A percentile compares a stretch with the other conserved stretches of the same genome.
Conservation (phyloP, 2,329 filamentous ascomycete genomes). For the Penicillium expansum region DNA sequence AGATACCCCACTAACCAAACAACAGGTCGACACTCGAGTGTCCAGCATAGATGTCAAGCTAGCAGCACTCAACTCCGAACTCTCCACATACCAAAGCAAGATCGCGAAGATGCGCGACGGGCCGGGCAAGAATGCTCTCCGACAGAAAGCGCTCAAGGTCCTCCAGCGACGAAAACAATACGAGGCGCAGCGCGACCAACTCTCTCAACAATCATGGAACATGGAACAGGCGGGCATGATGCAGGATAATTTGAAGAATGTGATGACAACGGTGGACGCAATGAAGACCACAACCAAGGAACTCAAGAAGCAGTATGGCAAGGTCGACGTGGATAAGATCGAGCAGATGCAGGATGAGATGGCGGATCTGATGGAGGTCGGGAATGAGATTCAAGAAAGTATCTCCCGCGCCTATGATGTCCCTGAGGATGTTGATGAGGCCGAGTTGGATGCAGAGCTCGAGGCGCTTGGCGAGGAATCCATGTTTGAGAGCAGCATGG, state of each 20-base stretch:
- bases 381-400: slow-evolving; percentile 97
- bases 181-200: slow-evolving; percentile 89
- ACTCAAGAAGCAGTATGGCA: slow-evolving; percentile 89
- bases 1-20: slow-evolving; percentile 10
- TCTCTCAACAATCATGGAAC: slow-evolving; percentile 94
- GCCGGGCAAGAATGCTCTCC: slow-evolving; percentile 86
- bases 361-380: slow-evolving; percentile 95
- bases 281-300: slow-evolving; percentile 97
- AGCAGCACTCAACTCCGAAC: slow-evolving; percentile 84
- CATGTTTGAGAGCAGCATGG: slow-evolving; percentile 72
- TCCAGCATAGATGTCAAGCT: slow-evolving; percentile 92
- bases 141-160: slow-evolving; percentile 90
- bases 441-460: slow-evolving; percentile 91
- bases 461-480: slow-evolving; percentile 92
- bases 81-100: slow-evolving; percentile 81
- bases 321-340: slow-evolving; percentile 96
- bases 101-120: slow-evolving; percentile 92
- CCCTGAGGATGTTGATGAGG: slow-evolving; percentile 95
- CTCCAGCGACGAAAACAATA: slow-evolving; percentile 92
- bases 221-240: slow-evolving; percentile 99
- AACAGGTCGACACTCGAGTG: slow-evolving; percentile 72
- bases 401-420: slow-evolving; percentile 89
- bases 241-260: slow-evolving; percentile 98
- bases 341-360: slow-evolving; percentile 98
- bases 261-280: slow-evolving; percentile 96